Conservation (phyloP, 75 land plant genomes). For the Sequoia sempervirens region DNA sequence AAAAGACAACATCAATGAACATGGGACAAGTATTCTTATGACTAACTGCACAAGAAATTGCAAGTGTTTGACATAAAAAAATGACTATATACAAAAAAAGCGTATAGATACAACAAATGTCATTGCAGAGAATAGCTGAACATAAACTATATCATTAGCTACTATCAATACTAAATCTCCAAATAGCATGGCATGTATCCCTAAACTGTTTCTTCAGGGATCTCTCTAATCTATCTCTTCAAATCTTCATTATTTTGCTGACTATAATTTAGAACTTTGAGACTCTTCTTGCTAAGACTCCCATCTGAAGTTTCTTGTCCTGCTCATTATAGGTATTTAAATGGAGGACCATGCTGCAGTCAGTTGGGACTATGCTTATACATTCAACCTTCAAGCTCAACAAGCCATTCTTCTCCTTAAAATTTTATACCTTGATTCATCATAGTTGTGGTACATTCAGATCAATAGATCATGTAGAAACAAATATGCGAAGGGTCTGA, state of each 20-base stretch:
- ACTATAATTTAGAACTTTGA: neutral
- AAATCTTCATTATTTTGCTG: neutral
- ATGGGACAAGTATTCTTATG: too few species aligned
- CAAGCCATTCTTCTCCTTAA: neutral
- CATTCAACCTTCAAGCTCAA: neutral
- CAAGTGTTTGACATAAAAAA: too few species aligned
- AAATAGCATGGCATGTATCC: neutral
- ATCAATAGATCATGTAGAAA: neutral
- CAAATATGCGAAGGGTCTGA: neutral
- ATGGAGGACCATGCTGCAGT: neutral
- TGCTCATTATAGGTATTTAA: neutral
- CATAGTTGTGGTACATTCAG: neutral
- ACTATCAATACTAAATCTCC: neutral
- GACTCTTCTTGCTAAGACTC: neutral
- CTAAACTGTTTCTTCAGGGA: neutral
- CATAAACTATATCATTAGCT: neutral
- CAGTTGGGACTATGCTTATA: neutral
- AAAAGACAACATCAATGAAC: too few species aligned
- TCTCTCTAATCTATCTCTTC: neutral
- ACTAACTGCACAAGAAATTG: too few species aligned
- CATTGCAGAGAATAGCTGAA: neutral
- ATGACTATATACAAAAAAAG: too few species aligned
- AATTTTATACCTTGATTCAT: neutral
- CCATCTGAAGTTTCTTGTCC: neutral
- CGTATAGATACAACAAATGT: too few species aligned